These are phyloP conservation scores for Rhodotorula mucilaginosa DNA, from an alignment of 1,284 basidiomycete genomes.

Conservation along the genomic window DNA sequence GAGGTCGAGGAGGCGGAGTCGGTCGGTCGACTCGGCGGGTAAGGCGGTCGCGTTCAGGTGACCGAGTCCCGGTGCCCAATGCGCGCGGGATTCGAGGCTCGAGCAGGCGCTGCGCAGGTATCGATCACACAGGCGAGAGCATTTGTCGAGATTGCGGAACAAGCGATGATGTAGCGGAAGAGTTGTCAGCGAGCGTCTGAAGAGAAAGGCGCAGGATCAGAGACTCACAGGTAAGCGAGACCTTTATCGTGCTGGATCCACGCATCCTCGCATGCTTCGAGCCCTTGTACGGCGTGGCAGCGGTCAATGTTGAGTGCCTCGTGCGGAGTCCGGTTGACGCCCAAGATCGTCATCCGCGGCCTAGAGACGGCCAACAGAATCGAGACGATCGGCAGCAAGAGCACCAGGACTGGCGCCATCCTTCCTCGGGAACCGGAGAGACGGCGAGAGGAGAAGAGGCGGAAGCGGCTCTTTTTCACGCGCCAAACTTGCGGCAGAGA, in stretches of 20 bases:
- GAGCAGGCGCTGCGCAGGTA: constrained; percentile 56
- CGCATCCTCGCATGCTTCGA: constrained; percentile 31
- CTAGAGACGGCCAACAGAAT: not conserved
- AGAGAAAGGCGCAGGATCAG: not conserved
- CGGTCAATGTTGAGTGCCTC: constrained; percentile 17
- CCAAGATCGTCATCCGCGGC: constrained; percentile 12
- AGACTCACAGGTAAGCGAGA: constrained; percentile 27
- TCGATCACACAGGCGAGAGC: too few species aligned
- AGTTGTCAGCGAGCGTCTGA: not conserved
- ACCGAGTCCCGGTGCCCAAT: constrained; percentile 59
- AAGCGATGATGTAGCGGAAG: not conserved
- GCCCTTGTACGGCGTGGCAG: constrained; percentile 11
- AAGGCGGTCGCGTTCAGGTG: constrained; percentile 48
- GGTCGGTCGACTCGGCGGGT: constrained; percentile 52
- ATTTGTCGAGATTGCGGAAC: not conserved
- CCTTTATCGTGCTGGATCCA: constrained; percentile 25
- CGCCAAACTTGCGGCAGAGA: too few species aligned
- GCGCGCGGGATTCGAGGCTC: constrained; percentile 54
- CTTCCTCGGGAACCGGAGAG: too few species aligned
- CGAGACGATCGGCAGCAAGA: not conserved
- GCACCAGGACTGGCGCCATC: not conserved
- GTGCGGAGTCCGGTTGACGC: constrained; percentile 1
- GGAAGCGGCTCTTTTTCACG: not conserved
- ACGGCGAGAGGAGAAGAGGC: not conserved
- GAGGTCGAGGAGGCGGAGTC: constrained; percentile 61